Evolutionary conservation across 2,329 filamentous ascomycete genomes (phyloP).

Genomic region (Penicillium nordicum): DNA sequence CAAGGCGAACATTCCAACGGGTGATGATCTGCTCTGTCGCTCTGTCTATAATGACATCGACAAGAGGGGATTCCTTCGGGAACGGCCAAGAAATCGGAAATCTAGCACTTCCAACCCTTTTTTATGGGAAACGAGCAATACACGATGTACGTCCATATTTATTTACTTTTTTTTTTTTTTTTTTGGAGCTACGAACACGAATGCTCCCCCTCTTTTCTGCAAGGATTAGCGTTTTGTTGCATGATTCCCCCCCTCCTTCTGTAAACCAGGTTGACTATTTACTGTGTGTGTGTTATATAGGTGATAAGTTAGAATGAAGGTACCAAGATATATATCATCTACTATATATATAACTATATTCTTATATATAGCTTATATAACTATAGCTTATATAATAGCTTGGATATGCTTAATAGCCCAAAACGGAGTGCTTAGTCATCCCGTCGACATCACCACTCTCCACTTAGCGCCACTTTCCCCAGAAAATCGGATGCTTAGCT

Average conservation of each 20-base stretch:
- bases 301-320: not conserved
- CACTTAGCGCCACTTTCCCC: conserved; percentile 18
- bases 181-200: not conserved
- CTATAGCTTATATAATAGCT: no score
- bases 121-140: conserved; percentile 26
- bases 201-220: not conserved
- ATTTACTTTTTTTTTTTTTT: conserved; percentile 1
- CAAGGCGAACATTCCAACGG: no score
- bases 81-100: not conserved
- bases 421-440: not conserved
- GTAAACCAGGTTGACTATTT: not conserved
- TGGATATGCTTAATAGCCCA: not conserved
- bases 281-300: not conserved
- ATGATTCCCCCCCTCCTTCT: not conserved
- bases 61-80: not conserved
- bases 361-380: not conserved
- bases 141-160: conserved; percentile 16
- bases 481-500: conserved; percentile 18
- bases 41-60: not conserved
- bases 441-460: conserved; percentile 15
- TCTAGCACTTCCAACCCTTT: not conserved
- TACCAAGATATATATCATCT: not conserved
- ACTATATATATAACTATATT: no score
- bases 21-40: not conserved
- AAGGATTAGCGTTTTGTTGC: not conserved